phyloP scores from a whole-genome alignment of 1,139 yeast genomes.

The Yamadazyma pseudoaaseri region DNA sequence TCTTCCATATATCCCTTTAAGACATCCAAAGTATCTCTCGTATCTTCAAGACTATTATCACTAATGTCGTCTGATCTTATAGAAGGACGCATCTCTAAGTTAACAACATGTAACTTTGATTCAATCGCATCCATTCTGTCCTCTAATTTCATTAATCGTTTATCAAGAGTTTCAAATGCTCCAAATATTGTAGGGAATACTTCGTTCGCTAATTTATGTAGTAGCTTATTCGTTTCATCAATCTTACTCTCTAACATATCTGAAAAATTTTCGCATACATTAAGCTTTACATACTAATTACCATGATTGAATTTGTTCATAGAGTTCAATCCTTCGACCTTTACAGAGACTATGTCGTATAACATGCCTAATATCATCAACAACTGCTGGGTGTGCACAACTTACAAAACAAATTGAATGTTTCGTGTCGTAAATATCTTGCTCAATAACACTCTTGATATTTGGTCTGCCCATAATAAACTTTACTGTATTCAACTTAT shows the following conservation, averaged over 20 bases:
- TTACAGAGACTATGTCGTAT: slow-evolving; percentile 28
- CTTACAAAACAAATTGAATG: slow-evolving; percentile 38
- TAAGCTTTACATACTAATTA: too few species aligned
- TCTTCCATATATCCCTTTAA: too few species aligned
- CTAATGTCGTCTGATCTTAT: too few species aligned
- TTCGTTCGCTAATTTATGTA: slow-evolving; percentile 12
- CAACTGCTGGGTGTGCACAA: slow-evolving; percentile 44
- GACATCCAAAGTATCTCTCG: too few species aligned
- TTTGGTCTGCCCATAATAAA: slow-evolving; percentile 44
- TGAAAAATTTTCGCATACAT: slow-evolving; percentile 7
- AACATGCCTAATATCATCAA: slow-evolving; percentile 35
- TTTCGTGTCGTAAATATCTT: slow-evolving; percentile 28
- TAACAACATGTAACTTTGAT: too few species aligned
- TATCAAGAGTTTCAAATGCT: slow-evolving; percentile 13
- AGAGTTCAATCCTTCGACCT: slow-evolving; percentile 37
- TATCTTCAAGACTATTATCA: too few species aligned
- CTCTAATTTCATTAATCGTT: slow-evolving; percentile 10
- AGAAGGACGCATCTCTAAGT: too few species aligned
- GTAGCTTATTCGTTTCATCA: slow-evolving; percentile 14
- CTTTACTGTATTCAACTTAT: slow-evolving; percentile 21
- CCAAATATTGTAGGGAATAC: slow-evolving; percentile 15
- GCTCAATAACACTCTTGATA: slow-evolving; percentile 29
- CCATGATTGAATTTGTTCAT: slow-evolving; percentile 43
- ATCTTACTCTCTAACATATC: slow-evolving; percentile 13
- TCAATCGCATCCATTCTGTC: slow-evolving; percentile 1